Evolutionary conservation across 164 flowering plant species (phyloP), one percentile per base, ranked within the genome.

Genomic region (Berberis thunbergii): DNA sequence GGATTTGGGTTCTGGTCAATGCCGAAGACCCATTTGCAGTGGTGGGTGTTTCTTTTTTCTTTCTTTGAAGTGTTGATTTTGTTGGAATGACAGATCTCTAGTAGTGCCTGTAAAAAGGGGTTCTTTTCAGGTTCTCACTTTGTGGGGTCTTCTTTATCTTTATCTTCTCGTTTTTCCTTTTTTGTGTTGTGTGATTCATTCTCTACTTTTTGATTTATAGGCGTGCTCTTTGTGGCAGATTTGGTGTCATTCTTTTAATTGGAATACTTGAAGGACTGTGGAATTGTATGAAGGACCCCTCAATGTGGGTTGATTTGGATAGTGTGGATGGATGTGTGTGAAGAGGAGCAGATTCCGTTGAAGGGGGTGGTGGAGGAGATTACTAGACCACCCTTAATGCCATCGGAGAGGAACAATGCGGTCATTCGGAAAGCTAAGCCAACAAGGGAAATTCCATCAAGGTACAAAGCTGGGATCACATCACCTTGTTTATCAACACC

Each of bases 311-410:
- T 79, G 72, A 64, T 80, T 78, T 75, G 64, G 77, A 69, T 50
- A 52, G 79, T 72, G 77, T 81, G 84, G 75, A 92, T 92, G 96
- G 98, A 92, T 89, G 83, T 73, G 59, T 69, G 48, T 76, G 87
- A 81, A 73, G 71, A 77, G 70, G 75, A 71, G 69, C 65, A 61
- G 72, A 74, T 52, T 74, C 72, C 59, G 68, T 69, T 63, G 69
- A 86, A 84, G 69, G 77, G 68, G 13, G 60, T 69, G 64, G 63
- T 70, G 10, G 81, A 67, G 72, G 84, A 78, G 69, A 78, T 73
- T 42, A 44, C 70, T 45, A 82, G 86, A 74, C 84, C 76, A 39
- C 88, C 90, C 42, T 65, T 83, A 66, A 78, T 72, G 64, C 82
- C 81, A 7, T 75, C 88, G 1, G 86, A 78, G 54, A 78, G 75